phyloP scores from a whole-genome alignment of 2,329 filamentous ascomycete species.

The Cryphonectria parasitica region DNA sequence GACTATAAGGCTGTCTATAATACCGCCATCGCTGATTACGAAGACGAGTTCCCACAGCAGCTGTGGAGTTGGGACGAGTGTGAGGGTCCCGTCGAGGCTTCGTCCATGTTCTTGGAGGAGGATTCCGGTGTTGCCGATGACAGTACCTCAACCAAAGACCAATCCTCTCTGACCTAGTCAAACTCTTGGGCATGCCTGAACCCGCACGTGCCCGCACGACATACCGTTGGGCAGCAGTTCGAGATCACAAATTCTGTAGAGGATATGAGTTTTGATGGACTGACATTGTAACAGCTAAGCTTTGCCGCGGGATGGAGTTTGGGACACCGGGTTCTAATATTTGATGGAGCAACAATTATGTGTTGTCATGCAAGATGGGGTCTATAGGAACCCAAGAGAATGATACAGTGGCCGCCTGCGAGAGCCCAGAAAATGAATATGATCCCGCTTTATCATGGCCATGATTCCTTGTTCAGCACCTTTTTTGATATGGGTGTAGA shows the following conservation, averaged over 20 bases:
- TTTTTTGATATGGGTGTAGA: not conserved
- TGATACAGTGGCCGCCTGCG: not conserved
- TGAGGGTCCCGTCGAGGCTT: not conserved
- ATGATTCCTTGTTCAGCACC: not conserved
- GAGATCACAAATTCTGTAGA: not conserved
- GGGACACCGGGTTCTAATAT: not conserved
- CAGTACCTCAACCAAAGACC: not conserved
- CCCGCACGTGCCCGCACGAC: slow-evolving; percentile 30
- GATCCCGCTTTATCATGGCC: not conserved
- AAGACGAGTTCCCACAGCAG: slow-evolving; percentile 20
- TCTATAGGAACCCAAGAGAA: not conserved
- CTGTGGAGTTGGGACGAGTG: slow-evolving; percentile 23
- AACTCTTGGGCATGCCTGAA: slow-evolving; percentile 35
- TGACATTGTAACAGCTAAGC: not conserved
- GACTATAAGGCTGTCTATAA: slow-evolving; percentile 19
- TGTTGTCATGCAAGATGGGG: not conserved
- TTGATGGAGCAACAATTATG: not conserved
- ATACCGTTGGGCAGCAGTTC: not conserved
- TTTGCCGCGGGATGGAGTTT: no score
- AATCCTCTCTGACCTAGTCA: not conserved
- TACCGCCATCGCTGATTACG: slow-evolving; percentile 9
- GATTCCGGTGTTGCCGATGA: slow-evolving; percentile 17
- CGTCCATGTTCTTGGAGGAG: not conserved
- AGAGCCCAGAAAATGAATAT: not conserved
- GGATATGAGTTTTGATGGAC: not conserved